phyloP scores from a whole-genome alignment of 2,329 filamentous ascomycete species.

The Whalleya microplaca region DNA sequence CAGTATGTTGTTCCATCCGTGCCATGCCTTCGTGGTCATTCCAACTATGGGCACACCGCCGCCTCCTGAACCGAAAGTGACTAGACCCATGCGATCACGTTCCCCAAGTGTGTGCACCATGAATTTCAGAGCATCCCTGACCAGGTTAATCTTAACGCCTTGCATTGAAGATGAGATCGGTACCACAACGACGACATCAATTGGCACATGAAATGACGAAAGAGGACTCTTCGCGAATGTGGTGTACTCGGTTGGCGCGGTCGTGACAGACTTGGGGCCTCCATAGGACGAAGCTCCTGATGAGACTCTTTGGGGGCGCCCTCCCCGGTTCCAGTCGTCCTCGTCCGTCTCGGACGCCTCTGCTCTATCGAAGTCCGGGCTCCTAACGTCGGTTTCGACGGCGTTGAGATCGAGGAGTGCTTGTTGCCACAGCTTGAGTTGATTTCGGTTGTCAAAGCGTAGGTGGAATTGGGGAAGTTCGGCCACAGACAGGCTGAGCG shows the following conservation, averaged over 20 bases:
- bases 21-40: slow-evolving; percentile 96
- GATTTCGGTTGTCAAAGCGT: slow-evolving; percentile 79
- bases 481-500: slow-evolving; percentile 85
- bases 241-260: slow-evolving; percentile 91
- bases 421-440: slow-evolving; percentile 89
- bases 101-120: slow-evolving; percentile 89
- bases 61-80: slow-evolving; percentile 93
- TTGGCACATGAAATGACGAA: slow-evolving; percentile 77
- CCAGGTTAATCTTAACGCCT: slow-evolving; percentile 94
- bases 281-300: slow-evolving; percentile 85
- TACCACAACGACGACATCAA: slow-evolving; percentile 95
- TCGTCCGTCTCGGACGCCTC: slow-evolving; percentile 85
- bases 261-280: slow-evolving; percentile 79
- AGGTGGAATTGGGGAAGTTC: slow-evolving; percentile 95
- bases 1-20: slow-evolving; percentile 85
- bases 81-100: slow-evolving; percentile 92
- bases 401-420: slow-evolving; percentile 83
- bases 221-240: slow-evolving; percentile 62
- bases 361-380: slow-evolving; percentile 75
- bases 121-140: slow-evolving; percentile 90
- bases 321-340: slow-evolving; percentile 76
- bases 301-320: slow-evolving; percentile 70
- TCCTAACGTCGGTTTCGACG: slow-evolving; percentile 66
- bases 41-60: slow-evolving; percentile 95
- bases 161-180: slow-evolving; percentile 99